Conservation (phyloP, 1,284 basidiomycete species). For the Naganishia cerealis region DNA sequence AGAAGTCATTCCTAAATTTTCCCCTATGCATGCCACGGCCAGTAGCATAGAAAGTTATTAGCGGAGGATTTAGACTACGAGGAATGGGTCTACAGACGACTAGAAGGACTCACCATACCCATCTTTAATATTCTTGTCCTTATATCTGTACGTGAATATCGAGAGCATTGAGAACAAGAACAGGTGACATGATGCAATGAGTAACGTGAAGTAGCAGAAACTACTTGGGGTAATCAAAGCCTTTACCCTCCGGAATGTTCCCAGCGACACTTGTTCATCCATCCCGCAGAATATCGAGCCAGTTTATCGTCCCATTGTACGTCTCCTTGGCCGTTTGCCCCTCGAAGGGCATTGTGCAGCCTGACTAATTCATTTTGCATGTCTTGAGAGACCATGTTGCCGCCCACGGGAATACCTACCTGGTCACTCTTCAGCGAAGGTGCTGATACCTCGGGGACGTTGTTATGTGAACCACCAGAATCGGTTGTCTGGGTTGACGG, state of each 20-base stretch:
- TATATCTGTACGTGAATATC: too few relatives aligned
- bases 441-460: background rate
- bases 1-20: background rate
- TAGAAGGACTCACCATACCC: background rate
- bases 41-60: background rate
- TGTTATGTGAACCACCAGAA: background rate
- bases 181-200: too few relatives aligned
- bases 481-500: background rate
- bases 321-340: background rate
- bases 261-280: background rate
- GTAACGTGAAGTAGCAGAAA: background rate
- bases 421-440: background rate
- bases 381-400: background rate
- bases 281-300: conserved; percentile 1
- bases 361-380: background rate
- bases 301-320: conserved; percentile 15
- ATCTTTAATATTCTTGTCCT: background rate
- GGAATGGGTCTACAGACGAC: background rate
- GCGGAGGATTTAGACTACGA: background rate
- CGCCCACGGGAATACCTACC: background rate
- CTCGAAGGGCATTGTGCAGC: conserved; percentile 4
- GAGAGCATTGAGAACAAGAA: too few relatives aligned
- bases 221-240: background rate
- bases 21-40: background rate
- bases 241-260: conserved; percentile 2